Percentiles rank a stretch among this genome's conserved stretches.
These are phyloP conservation scores for Phytophthora lateralis DNA, from an alignment of 352 stramenopile species.

Conservation along the genomic window DNA sequence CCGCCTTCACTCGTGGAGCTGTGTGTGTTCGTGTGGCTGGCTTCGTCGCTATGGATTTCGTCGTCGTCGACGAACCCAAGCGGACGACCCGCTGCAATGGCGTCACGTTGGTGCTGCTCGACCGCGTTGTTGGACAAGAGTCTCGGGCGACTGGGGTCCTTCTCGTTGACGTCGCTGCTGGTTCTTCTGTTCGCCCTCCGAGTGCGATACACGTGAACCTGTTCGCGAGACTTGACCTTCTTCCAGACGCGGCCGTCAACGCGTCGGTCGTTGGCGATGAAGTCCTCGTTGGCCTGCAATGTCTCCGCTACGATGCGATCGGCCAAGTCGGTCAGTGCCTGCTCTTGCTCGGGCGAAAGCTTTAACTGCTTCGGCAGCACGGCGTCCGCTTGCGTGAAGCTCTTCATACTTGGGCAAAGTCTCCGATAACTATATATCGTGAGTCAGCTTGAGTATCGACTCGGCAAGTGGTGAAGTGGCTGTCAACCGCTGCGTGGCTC, in stretches of 20 bases:
- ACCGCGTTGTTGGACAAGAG: conserved; percentile 47
- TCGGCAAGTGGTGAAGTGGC: conserved; percentile 21
- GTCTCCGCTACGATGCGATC: conserved; percentile 65
- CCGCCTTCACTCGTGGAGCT: conserved; percentile 38
- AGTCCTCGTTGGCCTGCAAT: conserved; percentile 56
- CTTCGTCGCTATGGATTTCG: conserved; percentile 13
- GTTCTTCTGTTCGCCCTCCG: conserved; percentile 29
- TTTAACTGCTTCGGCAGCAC: conserved; percentile 20
- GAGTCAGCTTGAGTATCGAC: conserved; percentile 18
- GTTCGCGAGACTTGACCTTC: conserved; percentile 56
- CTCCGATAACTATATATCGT: conserved; percentile 12
- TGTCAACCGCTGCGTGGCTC: neutral
- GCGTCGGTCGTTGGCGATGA: conserved; percentile 44
- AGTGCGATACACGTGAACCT: conserved; percentile 59
- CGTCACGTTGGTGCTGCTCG: conserved; percentile 41
- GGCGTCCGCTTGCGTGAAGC: conserved; percentile 18
- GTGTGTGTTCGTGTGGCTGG: conserved; percentile 28
- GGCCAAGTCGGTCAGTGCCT: conserved; percentile 49
- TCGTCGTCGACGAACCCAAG: conserved; percentile 25
- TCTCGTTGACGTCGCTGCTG: conserved; percentile 24
- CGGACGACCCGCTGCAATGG: conserved; percentile 27
- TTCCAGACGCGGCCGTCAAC: conserved; percentile 54
- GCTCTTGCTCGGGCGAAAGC: conserved; percentile 37
- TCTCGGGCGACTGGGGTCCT: conserved; percentile 42
- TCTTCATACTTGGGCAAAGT: conserved; percentile 25